phyloP scores from a whole-genome alignment of 768 basidiomycete species.

The Cystobasidium tubakii region DNA sequence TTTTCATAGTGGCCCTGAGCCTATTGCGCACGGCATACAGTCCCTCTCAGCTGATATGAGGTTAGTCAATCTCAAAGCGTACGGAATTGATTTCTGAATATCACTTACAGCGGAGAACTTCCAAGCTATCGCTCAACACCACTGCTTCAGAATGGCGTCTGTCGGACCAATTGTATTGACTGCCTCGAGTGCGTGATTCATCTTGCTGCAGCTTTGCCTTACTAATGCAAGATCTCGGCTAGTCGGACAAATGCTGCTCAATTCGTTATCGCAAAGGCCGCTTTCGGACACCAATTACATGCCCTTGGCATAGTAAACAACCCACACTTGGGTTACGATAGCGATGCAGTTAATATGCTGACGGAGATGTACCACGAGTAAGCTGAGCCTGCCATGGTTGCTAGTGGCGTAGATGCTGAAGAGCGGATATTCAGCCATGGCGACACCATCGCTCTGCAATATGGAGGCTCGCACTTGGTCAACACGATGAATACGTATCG shows the following conservation, averaged over 20 bases:
- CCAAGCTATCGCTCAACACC: slow-evolving; percentile 48
- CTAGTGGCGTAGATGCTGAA: slow-evolving; percentile 1
- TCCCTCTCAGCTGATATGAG: not conserved
- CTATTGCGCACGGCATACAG: slow-evolving; percentile 58
- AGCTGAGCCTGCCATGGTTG: slow-evolving; percentile 47
- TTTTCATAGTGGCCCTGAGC: slow-evolving; percentile 89
- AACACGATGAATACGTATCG: slow-evolving; percentile 94
- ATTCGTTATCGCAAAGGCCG: slow-evolving; percentile 92
- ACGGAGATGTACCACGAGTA: slow-evolving; percentile 98
- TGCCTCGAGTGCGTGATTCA: slow-evolving; percentile 56
- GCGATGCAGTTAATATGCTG: slow-evolving; percentile 89
- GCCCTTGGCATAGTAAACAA: slow-evolving; percentile 81
- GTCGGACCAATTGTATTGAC: slow-evolving; percentile 92
- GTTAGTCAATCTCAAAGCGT: not conserved
- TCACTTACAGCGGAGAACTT: not conserved
- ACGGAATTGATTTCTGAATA: not conserved
- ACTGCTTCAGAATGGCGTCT: slow-evolving; percentile 81
- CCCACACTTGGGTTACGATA: slow-evolving; percentile 82
- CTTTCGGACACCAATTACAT: slow-evolving; percentile 87
- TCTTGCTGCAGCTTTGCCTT: no score
- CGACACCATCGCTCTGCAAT: slow-evolving; percentile 76
- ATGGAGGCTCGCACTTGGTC: slow-evolving; percentile 91
- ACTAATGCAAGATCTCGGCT: not conserved
- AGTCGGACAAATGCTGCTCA: slow-evolving; percentile 87
- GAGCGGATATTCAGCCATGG: slow-evolving; percentile 51